Evolutionary conservation across 768 basidiomycete genomes (phyloP).

Genomic region (Russula compacta): DNA sequence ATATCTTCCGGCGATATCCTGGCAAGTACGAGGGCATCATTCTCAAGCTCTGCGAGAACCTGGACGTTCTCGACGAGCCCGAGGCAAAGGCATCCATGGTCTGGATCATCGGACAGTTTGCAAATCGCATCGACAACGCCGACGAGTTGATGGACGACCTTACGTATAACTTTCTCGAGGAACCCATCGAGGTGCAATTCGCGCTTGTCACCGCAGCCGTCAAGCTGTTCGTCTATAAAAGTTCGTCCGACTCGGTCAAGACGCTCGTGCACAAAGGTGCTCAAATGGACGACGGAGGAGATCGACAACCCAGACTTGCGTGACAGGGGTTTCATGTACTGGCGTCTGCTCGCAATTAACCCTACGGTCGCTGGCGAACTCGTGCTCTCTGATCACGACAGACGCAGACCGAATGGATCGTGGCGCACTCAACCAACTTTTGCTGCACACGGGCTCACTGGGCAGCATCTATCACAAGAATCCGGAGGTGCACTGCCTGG

Average conservation of each 20-base stretch:
- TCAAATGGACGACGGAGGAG: conserved; percentile 96
- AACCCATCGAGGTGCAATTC: conserved; percentile 70
- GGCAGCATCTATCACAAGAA: conserved; percentile 98
- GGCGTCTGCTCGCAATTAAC: conserved; percentile 93
- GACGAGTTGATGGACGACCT: conserved; percentile 88
- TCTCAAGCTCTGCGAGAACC: conserved; percentile 82
- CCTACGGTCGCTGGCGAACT: conserved; percentile 82
- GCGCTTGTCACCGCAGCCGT: conserved; percentile 90
- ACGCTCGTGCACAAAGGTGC: conserved; percentile 86
- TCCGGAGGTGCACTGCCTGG: conserved; percentile 62
- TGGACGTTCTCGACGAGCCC: conserved; percentile 88
- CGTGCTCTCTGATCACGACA: conserved; percentile 92
- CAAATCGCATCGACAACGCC: conserved; percentile 89
- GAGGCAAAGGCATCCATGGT: conserved; percentile 97
- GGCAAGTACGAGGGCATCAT: conserved; percentile 96
- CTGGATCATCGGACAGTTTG: conserved; percentile 97
- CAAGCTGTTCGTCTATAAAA: conserved; percentile 90
- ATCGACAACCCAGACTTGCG: conserved; percentile 97
- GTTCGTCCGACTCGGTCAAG: conserved; percentile 74
- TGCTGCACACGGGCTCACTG: conserved; percentile 88
- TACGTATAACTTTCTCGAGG: conserved; percentile 1
- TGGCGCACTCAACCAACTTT: conserved; percentile 87
- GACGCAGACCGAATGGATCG: conserved; percentile 98
- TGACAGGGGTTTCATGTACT: conserved; percentile 99
- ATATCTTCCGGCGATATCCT: conserved; percentile 95